Base-by-base conservation (phyloP, 257 asterid genomes). In the Pogostemon cablin region DNA sequence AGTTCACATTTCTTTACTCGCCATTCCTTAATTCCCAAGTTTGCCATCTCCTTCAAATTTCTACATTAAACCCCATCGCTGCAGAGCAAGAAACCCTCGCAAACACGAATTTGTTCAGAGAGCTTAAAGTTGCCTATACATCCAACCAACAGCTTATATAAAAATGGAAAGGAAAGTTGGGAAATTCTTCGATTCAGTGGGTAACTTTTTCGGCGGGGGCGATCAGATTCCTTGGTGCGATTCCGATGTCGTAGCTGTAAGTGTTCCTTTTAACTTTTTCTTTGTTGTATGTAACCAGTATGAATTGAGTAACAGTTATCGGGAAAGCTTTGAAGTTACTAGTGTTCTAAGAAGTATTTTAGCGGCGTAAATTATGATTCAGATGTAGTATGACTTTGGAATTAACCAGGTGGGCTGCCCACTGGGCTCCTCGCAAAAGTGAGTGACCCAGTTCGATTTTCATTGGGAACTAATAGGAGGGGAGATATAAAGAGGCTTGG, bases 201-300 rank as follows among this genome's bases (percentile, higher is more conserved):
- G 86, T 65, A 81, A 68, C 59, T 81, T 93, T 70, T 93, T 93
- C 82, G 63, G 83, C 80, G 88, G 96, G 2, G 87, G 88, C 39
- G 97, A 90, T 69, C 93, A 82, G 68, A 87, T 93, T 62, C 98
- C 97, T 1, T 90, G 93, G 96, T 84, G 91, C 74, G 93, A 87
- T 8, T 42, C 87, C 53, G 93, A 90, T 55, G 77, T 85, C 75
- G 84, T 90, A 60, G 80, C 77, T 57, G 96, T 92, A 72, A 82
- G 92, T 79, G 32, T 58, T 38, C 39, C 20, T 49, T 49, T 7
- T 64, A n/a, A 25, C 63, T 5, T 41, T 25, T 1, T 46, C 3
- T 48, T 3, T 6, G 6, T n/a, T 8, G 25, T 11, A 63, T n/a
- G 1, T 52, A 65, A 12, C 44, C 20, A 54, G 1, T 69, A 4